Evolutionary conservation across 2,329 filamentous ascomycete genomes (phyloP), one percentile per base, ranked within the genome.

Genomic region (Thyridium curvatum): DNA sequence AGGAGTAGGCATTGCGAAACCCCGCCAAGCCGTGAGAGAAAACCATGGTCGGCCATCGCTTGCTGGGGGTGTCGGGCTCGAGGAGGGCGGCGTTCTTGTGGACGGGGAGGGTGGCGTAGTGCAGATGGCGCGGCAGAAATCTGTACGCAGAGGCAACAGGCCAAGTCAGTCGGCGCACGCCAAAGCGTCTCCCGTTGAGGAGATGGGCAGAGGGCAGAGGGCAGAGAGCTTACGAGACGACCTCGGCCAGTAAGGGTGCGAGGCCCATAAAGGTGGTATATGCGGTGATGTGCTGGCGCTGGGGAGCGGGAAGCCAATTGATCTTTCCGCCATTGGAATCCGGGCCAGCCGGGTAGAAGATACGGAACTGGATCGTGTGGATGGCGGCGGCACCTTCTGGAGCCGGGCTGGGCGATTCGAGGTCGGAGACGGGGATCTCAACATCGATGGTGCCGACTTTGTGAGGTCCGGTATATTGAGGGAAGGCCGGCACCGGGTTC

Each of bases 21-120:
- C 88, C 88, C 30, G 85, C 88, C 2, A 94, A 69, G 1, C 88
- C 88, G 55, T 94, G 88, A 2, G 86, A 93, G 61, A 94, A 94
- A 45, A 94, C 69, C 66, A 88, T 80, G 1, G 87, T 84, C 0
- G 88, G 87, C 83, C 86, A 93, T 64, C 78, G 68, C 40, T 69
- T 64, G 42, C 65, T 61, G 4, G 65, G 52, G 4, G 67, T 62
- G 10, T 64, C 52, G 42, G 77, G 53, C 42, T 66, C 43, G 54
- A 80, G 71, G 8, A 90, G 60, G 6, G 72, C 68, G 10, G 85
- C 85, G 55, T 89, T 86, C 49, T 85, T 81, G 47, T 79, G 70
- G 18, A 78, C 84, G 6, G 85, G 85, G 18, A 91, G 82, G 2
- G 79, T 73, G 34, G 85, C 78, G 55, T 83, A 86, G 56, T 87